Percentiles rank a stretch among this genome's conserved stretches.
These are phyloP conservation scores for Cercospora sp. DNA, from an alignment of 2,329 filamentous ascomycete species.

Conservation along the genomic window DNA sequence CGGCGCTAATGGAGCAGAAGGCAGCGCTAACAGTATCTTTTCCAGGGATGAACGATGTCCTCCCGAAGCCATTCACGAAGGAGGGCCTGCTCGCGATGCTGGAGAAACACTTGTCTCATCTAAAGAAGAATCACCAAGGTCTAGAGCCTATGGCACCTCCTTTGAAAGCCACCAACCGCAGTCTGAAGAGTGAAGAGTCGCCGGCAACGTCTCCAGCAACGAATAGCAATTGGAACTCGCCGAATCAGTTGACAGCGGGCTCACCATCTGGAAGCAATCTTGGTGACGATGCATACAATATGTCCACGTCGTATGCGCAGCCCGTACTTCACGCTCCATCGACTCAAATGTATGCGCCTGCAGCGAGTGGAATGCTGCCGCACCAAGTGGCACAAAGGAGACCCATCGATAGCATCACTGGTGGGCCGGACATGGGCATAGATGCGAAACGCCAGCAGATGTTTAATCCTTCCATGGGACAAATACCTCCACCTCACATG, in stretches of 20 bases:
- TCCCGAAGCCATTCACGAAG: slow-evolving; percentile 94
- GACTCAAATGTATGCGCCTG: slow-evolving; percentile 41
- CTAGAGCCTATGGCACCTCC: slow-evolving; percentile 53
- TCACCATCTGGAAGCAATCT: slow-evolving; percentile 54
- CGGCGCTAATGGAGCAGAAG: not conserved
- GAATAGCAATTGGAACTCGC: slow-evolving; percentile 64
- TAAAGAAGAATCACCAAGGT: slow-evolving; percentile 60
- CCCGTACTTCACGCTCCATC: slow-evolving; percentile 20
- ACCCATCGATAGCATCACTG: slow-evolving; percentile 62
- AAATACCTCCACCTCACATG: slow-evolving; percentile 40
- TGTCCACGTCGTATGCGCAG: slow-evolving; percentile 46
- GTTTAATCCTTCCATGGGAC: slow-evolving; percentile 49
- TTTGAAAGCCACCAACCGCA: slow-evolving; percentile 55
- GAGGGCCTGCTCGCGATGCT: slow-evolving; percentile 77
- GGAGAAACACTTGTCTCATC: slow-evolving; percentile 81
- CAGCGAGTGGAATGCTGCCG: slow-evolving; percentile 41
- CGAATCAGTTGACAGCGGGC: slow-evolving; percentile 58
- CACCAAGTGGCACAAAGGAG: slow-evolving; percentile 51
- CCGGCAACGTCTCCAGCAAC: slow-evolving; percentile 62
- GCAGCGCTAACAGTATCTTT: not conserved
- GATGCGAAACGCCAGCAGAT: slow-evolving; percentile 61
- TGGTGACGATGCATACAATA: slow-evolving; percentile 48
- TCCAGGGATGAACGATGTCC: slow-evolving; percentile 91
- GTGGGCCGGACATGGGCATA: slow-evolving; percentile 51
- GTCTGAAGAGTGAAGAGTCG: slow-evolving; percentile 63